Evolutionary conservation across 257 asterid genomes (phyloP).

Genomic region (Ilex aquifolium): DNA sequence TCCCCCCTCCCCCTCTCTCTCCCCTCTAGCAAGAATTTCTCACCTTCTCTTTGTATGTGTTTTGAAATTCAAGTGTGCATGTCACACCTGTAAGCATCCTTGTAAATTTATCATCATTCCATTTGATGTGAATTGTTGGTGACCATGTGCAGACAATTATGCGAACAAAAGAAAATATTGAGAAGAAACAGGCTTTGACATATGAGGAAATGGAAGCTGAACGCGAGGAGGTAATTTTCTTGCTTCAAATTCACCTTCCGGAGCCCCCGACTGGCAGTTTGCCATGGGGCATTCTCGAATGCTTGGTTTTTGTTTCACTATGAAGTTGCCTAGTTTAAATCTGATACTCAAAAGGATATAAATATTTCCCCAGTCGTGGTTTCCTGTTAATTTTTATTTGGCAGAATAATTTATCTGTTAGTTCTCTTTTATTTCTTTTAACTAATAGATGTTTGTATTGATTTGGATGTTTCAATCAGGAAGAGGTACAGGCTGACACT

Average conservation of each 20-base stretch:
- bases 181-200: constrained; percentile 94
- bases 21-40: too few species aligned
- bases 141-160: constrained; percentile 53
- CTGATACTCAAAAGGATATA: too few species aligned
- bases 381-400: not conserved
- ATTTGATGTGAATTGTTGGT: too few species aligned
- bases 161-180: constrained; percentile 87
- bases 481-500: constrained; percentile 78
- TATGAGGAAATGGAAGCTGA: constrained; percentile 96
- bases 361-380: not conserved
- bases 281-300: too few species aligned
- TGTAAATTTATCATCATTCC: not conserved
- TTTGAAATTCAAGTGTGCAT: too few species aligned
- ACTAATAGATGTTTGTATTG: not conserved
- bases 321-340: too few species aligned
- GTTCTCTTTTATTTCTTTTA: constrained; percentile 2
- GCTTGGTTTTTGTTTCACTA: too few species aligned
- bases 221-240: constrained; percentile 79
- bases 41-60: too few species aligned
- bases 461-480: constrained; percentile 41
- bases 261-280: not conserved
- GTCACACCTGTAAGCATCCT: not conserved
- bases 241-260: constrained; percentile 2
- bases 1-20: not conserved
- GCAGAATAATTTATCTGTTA: not conserved